Evolutionary conservation across 2,329 filamentous ascomycete genomes (phyloP).

Genomic region (Aspergillus hortae): DNA sequence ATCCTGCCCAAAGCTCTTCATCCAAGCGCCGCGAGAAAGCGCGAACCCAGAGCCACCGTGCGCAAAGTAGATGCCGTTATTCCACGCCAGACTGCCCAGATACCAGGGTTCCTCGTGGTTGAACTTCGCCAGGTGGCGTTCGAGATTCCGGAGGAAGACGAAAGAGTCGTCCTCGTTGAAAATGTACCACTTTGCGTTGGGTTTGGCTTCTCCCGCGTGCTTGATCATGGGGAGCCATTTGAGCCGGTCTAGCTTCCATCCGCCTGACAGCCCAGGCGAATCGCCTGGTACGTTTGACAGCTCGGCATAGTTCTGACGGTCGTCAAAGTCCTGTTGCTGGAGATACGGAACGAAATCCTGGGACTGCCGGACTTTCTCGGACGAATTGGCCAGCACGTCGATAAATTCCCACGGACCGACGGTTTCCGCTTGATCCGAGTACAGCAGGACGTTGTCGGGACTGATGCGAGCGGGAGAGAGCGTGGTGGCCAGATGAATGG

Average conservation of each 20-base stretch:
- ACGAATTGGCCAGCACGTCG: slow-evolving; percentile 22
- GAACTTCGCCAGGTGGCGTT: slow-evolving; percentile 46
- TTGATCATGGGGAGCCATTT: slow-evolving; percentile 58
- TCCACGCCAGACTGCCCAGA: slow-evolving; percentile 49
- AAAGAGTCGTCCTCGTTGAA: slow-evolving; percentile 60
- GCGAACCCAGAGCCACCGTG: slow-evolving; percentile 55
- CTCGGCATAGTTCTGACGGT: slow-evolving; percentile 22
- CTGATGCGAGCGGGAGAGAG: slow-evolving; percentile 21
- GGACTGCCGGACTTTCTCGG: slow-evolving; percentile 13
- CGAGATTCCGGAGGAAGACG: slow-evolving; percentile 53
- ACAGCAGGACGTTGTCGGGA: slow-evolving; percentile 19
- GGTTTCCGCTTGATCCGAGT: slow-evolving; percentile 23
- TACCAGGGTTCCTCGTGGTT: slow-evolving; percentile 47
- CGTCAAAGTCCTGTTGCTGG: slow-evolving; percentile 20
- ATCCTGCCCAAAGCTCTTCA: slow-evolving; percentile 43
- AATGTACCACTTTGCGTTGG: slow-evolving; percentile 52
- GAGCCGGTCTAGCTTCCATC: slow-evolving; percentile 59
- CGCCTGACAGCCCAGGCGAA: slow-evolving; percentile 23
- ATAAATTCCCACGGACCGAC: slow-evolving; percentile 20
- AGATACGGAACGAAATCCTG: slow-evolving; percentile 17
- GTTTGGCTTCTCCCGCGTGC: background rate
- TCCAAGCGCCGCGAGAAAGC: slow-evolving; percentile 53
- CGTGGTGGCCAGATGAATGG: slow-evolving; percentile 24
- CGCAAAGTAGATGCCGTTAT: slow-evolving; percentile 46
- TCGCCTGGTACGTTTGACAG: slow-evolving; percentile 17